Conservation (phyloP, 371 early-diverging fungal species). For the Zychaea mexicana region DNA sequence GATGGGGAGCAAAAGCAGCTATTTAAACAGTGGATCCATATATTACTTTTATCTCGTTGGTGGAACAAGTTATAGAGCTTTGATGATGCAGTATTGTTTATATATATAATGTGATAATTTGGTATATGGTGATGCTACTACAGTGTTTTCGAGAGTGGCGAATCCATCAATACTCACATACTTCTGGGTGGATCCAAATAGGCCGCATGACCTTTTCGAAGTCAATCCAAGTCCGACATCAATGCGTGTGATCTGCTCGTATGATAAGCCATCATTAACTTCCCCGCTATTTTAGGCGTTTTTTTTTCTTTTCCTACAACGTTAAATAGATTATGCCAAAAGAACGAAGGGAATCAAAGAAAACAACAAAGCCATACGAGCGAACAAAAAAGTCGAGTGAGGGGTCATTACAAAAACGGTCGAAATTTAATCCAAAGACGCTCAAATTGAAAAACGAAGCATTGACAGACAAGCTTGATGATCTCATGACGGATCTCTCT, state of each 20-base stretch:
- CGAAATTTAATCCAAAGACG: slow-evolving; percentile 9
- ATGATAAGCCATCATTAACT: no score
- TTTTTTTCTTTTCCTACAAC: no score
- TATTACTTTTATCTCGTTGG: background rate
- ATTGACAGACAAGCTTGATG: slow-evolving; percentile 39
- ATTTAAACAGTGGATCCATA: background rate
- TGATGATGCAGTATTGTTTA: background rate
- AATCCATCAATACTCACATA: background rate
- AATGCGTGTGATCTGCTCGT: no score
- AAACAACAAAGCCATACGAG: background rate
- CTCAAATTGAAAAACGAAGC: slow-evolving; percentile 20
- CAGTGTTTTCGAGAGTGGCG: background rate
- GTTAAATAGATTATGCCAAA: no score
- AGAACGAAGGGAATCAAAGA: background rate
- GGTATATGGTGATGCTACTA: background rate
- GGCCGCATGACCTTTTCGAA: no score
- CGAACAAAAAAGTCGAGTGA: background rate
- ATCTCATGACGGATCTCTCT: slow-evolving; percentile 34
- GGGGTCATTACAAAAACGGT: slow-evolving; percentile 1
- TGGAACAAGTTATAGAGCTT: background rate
- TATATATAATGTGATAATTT: background rate
- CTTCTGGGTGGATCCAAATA: no score
- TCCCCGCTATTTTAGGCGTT: no score
- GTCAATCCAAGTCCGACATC: no score
- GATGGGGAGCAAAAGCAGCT: background rate